Conservation (phyloP, 129 eudicot genomes). For the Logfia minima region DNA sequence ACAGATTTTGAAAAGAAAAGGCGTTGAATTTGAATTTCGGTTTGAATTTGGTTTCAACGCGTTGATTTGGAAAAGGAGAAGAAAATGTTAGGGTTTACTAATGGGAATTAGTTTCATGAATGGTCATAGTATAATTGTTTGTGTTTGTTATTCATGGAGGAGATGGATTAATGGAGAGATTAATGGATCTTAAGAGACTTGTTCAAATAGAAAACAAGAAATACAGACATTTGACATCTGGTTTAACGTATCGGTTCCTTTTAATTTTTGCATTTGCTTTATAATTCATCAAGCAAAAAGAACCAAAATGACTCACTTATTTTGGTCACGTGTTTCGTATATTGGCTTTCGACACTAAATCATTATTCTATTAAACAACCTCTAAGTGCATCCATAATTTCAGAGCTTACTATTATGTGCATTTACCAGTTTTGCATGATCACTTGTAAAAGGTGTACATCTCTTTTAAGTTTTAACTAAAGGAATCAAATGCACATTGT, state of each 20-base stretch:
- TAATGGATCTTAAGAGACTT: conserved; percentile 33
- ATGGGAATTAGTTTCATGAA: conserved; percentile 25
- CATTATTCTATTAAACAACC: neutral
- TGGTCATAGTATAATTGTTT: conserved; percentile 22
- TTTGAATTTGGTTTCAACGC: neutral
- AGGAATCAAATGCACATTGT: neutral
- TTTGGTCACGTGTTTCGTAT: neutral
- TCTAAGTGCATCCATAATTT: neutral
- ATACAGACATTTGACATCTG: conserved; percentile 24
- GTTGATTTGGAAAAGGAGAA: neutral
- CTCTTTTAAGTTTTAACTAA: neutral
- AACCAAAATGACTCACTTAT: neutral
- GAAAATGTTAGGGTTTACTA: conserved; percentile 26
- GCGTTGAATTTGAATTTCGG: conserved; percentile 22
- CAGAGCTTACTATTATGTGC: neutral
- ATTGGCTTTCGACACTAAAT: neutral
- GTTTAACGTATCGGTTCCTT: neutral
- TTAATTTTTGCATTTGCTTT: neutral
- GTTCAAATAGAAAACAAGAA: conserved; percentile 10
- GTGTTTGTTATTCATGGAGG: conserved; percentile 29
- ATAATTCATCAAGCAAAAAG: neutral
- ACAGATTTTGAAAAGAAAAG: conserved; percentile 17
- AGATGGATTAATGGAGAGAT: conserved; percentile 35
- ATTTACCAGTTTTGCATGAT: neutral
- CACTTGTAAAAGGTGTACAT: neutral